Base-by-base conservation (phyloP, 2,329 filamentous ascomycete genomes). In the Fusarium marasasianum region DNA sequence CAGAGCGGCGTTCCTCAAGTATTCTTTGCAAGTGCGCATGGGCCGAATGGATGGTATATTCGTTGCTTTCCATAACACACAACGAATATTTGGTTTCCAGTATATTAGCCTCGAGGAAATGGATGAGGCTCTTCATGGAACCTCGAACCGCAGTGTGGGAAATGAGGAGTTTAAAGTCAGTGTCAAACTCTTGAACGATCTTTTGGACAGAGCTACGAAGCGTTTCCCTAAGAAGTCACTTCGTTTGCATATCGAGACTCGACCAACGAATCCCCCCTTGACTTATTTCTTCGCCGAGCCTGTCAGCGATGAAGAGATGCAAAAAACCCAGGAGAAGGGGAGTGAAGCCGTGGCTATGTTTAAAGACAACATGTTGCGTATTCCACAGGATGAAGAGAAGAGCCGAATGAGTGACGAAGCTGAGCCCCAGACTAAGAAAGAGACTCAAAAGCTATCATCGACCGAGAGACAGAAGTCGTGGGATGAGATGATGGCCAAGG, bases 21-120 rank as follows among this genome's bases (percentile, higher is more conserved):
- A 99, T 82, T 98, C 95, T 15, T 87, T 99, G 37, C 96, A 99
- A 83, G 97, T 96, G 35, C 93, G 96, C 50, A 97, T 99, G 90
- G 96, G 97, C 24, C 91, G 95, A 56, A 99, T 99, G 97, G 96
- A 99, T 80, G 96, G 96, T 61, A 98, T 98, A 56, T 99, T 98
- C 79, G 93, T 98, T 29, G 96, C 96, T 6, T 99, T 91, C 81
- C 96, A 99, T 85, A 99, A 99, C 81, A 94, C 95, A 5, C 89
- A 95, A 82, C 93, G 95, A 63, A 97, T 99, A 56, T 99, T 99
- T 80, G 96, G 96, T 11, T 99, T 99, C 82, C 96, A 99, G 82
- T 99, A 99, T 80, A 89, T 99, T 69, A 91, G 91, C 67, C 84
- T 98, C 20, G 81, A 89, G 8, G 96, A 99, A 79, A 95, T 99